A percentile compares a stretch with the other conserved stretches of the same genome.
phyloP scores from a whole-genome alignment of 768 basidiomycete species.

The Favolaschia claudopus region DNA sequence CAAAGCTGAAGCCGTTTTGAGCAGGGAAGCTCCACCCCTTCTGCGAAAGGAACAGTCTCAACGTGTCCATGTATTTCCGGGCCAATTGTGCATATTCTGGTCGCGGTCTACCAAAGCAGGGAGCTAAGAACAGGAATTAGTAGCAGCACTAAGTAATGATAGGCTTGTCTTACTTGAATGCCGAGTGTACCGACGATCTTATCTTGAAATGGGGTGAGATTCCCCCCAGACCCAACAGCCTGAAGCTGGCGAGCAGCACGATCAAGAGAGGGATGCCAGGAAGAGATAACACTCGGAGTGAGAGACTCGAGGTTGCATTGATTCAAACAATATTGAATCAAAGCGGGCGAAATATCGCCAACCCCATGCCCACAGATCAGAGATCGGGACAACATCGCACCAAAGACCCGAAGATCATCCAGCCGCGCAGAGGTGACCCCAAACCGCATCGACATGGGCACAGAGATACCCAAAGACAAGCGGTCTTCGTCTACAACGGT shows the following conservation, averaged over 20 bases:
- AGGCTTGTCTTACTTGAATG: neutral
- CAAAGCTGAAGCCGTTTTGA: neutral
- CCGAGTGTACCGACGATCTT: neutral
- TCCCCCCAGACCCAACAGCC: neutral
- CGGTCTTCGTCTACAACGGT: neutral
- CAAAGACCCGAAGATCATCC: neutral
- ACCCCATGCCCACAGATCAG: neutral
- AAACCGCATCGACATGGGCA: neutral
- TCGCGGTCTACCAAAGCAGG: neutral
- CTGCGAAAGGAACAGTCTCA: neutral
- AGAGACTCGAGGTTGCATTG: neutral
- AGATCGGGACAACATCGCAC: neutral
- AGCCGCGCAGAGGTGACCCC: neutral
- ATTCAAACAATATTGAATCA: neutral
- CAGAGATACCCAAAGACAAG: neutral
- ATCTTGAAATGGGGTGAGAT: neutral
- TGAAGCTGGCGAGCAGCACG: neutral
- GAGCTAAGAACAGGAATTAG: neutral
- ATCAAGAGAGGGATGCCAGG: neutral
- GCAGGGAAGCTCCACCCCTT: neutral
- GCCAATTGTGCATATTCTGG: conserved; percentile 1
- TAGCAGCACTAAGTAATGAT: neutral
- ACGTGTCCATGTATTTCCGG: neutral
- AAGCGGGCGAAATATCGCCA: neutral
- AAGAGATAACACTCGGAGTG: neutral